Evolutionary conservation across 768 basidiomycete genomes (phyloP).

Genomic region (Fistulinella prunicolor): DNA sequence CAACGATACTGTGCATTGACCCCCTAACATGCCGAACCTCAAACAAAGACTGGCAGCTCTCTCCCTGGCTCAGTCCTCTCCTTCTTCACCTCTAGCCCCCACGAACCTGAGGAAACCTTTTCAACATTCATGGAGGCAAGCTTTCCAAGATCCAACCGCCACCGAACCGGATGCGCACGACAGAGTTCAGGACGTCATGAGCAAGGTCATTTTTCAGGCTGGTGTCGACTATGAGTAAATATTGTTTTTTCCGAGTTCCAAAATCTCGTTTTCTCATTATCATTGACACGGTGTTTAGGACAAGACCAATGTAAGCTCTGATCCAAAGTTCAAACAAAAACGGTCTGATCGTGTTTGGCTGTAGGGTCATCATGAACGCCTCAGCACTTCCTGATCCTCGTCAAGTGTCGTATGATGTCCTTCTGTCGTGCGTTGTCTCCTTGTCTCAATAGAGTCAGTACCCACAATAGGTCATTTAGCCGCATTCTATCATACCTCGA

Average conservation of each 20-base stretch:
- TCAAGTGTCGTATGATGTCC: slow-evolving; percentile 71
- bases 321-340: background rate
- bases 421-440: slow-evolving; percentile 57
- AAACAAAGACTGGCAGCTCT: slow-evolving; percentile 69
- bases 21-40: slow-evolving; percentile 39
- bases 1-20: too few species aligned
- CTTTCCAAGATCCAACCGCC: slow-evolving; percentile 24
- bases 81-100: slow-evolving; percentile 34
- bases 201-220: slow-evolving; percentile 79
- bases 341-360: slow-evolving; percentile 8
- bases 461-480: slow-evolving; percentile 35
- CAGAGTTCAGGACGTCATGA: slow-evolving; percentile 61
- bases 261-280: slow-evolving; percentile 21
- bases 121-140: slow-evolving; percentile 53
- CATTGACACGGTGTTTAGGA: slow-evolving; percentile 50
- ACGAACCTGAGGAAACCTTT: slow-evolving; percentile 38
- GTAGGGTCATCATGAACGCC: slow-evolving; percentile 82
- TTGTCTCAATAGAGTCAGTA: slow-evolving; percentile 4
- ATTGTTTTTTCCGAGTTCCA: background rate
- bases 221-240: slow-evolving; percentile 88
- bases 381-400: slow-evolving; percentile 80
- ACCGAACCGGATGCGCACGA: slow-evolving; percentile 34
- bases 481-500: slow-evolving; percentile 77
- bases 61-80: slow-evolving; percentile 51
- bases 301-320: slow-evolving; percentile 74